These are phyloP conservation scores for Penicillium cosmopolitanum DNA, from an alignment of 495 filamentous ascomycete genomes.

Conservation along the genomic window DNA sequence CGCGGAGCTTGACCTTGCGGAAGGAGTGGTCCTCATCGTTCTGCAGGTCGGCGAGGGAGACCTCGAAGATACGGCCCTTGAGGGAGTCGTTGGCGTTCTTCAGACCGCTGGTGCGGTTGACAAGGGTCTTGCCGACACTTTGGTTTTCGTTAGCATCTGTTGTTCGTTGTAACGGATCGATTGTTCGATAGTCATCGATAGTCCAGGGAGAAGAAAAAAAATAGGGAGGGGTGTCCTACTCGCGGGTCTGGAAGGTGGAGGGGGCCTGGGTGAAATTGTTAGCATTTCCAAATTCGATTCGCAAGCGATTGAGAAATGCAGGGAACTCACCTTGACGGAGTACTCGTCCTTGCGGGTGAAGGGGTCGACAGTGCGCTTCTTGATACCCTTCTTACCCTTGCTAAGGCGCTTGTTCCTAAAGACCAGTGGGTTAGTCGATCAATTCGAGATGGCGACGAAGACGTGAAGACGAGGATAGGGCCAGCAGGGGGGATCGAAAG, in stretches of 20 bases:
- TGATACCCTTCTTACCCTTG: conserved; percentile 99
- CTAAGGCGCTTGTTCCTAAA: conserved; percentile 99
- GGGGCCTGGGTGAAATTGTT: conserved; percentile 66
- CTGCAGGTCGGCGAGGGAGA: conserved; percentile 97
- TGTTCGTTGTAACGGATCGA: conserved; percentile 5
- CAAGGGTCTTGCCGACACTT: conserved; percentile 98
- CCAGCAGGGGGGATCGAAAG: conserved; percentile 12
- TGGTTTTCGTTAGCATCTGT: conserved; percentile 19
- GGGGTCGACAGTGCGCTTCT: conserved; percentile 98
- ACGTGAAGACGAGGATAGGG: conserved; percentile 2
- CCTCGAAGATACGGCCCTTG: conserved; percentile 98
- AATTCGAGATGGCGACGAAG: conserved; percentile 7
- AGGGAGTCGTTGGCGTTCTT: conserved; percentile 99
- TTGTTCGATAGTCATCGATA: background rate
- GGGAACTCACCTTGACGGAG: conserved; percentile 77
- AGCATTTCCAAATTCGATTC: conserved; percentile 19
- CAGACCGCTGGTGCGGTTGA: conserved; percentile 98
- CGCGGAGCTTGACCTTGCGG: conserved; percentile 98
- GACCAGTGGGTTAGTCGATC: conserved; percentile 26
- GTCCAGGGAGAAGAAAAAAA: background rate
- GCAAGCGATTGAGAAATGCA: background rate
- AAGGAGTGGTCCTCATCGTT: conserved; percentile 99
- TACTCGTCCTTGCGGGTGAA: conserved; percentile 99
- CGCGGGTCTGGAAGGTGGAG: conserved; percentile 90
- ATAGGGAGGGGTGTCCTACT: conserved; percentile 65